phyloP scores from a whole-genome alignment of 768 basidiomycete species.

The Leccinum sublutescens region DNA sequence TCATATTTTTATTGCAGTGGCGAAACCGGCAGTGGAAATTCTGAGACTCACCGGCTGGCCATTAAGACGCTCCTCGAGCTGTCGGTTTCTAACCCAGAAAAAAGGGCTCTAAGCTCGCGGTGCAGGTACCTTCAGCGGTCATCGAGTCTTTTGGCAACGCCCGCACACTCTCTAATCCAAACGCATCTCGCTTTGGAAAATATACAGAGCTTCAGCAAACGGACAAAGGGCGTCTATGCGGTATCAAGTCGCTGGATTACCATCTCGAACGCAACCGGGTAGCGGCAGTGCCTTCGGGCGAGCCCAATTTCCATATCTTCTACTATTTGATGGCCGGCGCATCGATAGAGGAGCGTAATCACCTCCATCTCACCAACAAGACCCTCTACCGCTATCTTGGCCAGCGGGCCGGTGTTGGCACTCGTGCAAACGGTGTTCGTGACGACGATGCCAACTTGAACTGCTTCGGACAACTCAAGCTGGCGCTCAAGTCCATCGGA shows the following conservation, averaged over 20 bases:
- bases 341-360: conserved; percentile 80
- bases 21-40: no score
- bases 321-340: conserved; percentile 96
- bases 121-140: conserved; percentile 87
- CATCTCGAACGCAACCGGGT: conserved; percentile 88
- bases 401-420: conserved; percentile 38
- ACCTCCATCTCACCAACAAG: conserved; percentile 81
- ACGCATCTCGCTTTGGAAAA: conserved; percentile 95
- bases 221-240: conserved; percentile 83
- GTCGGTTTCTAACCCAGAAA: conserved; percentile 87
- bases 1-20: no score
- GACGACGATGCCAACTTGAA: no score
- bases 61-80: conserved; percentile 56
- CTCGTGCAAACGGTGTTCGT: no score
- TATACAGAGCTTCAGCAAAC: conserved; percentile 98
- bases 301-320: conserved; percentile 97
- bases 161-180: conserved; percentile 83
- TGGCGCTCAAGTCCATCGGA: no score
- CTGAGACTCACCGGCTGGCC: no score
- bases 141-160: conserved; percentile 94
- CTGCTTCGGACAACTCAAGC: no score
- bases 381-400: conserved; percentile 86
- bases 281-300: conserved; percentile 82
- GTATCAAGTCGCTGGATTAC: conserved; percentile 95
- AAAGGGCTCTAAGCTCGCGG: conserved; percentile 86